Conservation (phyloP, 768 basidiomycete genomes). For the Phaeotremella skinneri region DNA sequence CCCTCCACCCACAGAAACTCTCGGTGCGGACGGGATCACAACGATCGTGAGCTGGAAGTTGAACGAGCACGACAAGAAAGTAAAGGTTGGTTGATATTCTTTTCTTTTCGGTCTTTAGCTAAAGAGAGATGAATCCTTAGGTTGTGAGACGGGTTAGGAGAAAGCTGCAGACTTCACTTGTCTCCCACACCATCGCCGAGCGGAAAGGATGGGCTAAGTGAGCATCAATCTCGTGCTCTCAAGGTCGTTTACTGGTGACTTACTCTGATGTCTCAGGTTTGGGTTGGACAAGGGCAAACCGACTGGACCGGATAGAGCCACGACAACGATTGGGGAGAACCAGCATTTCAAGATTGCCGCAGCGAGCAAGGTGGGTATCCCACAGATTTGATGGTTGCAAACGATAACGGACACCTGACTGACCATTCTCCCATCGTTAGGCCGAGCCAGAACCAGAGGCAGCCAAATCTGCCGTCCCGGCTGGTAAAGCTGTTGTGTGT, state of each 20-base stretch:
- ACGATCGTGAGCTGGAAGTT: conserved; percentile 76
- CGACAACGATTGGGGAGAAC: conserved; percentile 76
- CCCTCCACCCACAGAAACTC: conserved; percentile 63
- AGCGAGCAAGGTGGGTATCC: conserved; percentile 60
- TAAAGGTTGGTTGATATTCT: conserved; percentile 65
- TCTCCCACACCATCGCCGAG: conserved; percentile 92
- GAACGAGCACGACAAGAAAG: conserved; percentile 90
- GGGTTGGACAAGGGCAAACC: conserved; percentile 84
- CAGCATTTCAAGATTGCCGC: conserved; percentile 63
- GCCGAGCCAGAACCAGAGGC: conserved; percentile 66
- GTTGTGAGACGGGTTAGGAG: conserved; percentile 83
- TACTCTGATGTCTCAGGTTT: conserved; percentile 64
- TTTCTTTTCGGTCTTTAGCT: conserved; percentile 4
- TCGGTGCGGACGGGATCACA: conserved; percentile 78
- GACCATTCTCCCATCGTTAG: conserved; percentile 55
- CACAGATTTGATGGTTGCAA: neutral
- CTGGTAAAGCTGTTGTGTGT: conserved; percentile 80
- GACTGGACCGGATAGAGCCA: conserved; percentile 85
- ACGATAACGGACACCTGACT: neutral
- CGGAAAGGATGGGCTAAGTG: conserved; percentile 79
- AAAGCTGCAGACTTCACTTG: conserved; percentile 80
- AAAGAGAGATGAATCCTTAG: conserved; percentile 52
- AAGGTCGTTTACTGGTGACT: neutral
- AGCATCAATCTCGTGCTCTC: conserved; percentile 16
- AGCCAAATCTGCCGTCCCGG: conserved; percentile 58